Evolutionary conservation across 306 rosid species (phyloP).

Genomic region (Lathyrus sativus): DNA sequence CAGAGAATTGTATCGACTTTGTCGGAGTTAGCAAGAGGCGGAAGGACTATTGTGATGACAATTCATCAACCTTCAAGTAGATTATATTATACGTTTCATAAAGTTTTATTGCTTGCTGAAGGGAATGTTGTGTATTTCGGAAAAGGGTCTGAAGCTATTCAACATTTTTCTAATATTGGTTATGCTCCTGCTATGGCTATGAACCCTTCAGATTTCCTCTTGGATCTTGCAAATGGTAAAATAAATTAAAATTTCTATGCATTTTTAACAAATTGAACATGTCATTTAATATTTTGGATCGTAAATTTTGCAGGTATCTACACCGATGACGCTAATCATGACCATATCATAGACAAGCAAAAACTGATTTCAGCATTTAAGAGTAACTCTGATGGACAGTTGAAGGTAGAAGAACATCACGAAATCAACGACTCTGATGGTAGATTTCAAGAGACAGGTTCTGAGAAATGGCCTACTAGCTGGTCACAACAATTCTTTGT

Average conservation of each 20-base stretch:
- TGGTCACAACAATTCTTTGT: constrained; percentile 74
- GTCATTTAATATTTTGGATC: constrained; percentile 1
- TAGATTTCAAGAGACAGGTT: constrained; percentile 39
- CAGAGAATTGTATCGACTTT: constrained; percentile 65
- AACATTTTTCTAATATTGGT: constrained; percentile 59
- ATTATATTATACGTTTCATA: constrained; percentile 67
- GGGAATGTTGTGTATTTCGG: constrained; percentile 71
- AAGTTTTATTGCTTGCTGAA: constrained; percentile 66
- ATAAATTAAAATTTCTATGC: background rate
- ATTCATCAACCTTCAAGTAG: constrained; percentile 85
- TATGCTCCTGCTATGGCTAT: constrained; percentile 60
- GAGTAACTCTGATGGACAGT: constrained; percentile 30
- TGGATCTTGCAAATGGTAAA: constrained; percentile 80
- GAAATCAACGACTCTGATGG: constrained; percentile 31
- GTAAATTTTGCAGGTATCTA: constrained; percentile 46
- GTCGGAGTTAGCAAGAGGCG: constrained; percentile 63
- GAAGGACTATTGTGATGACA: constrained; percentile 71
- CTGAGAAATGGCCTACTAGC: constrained; percentile 58
- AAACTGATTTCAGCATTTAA: constrained; percentile 44
- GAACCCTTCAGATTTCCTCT: constrained; percentile 79
- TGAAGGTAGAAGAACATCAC: constrained; percentile 40
- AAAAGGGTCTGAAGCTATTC: constrained; percentile 60
- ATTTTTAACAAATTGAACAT: background rate
- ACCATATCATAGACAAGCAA: constrained; percentile 45
- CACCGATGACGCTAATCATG: constrained; percentile 43